Base-by-base conservation (phyloP, 2,329 filamentous ascomycete species). In the Aspergillus fijiensis region DNA sequence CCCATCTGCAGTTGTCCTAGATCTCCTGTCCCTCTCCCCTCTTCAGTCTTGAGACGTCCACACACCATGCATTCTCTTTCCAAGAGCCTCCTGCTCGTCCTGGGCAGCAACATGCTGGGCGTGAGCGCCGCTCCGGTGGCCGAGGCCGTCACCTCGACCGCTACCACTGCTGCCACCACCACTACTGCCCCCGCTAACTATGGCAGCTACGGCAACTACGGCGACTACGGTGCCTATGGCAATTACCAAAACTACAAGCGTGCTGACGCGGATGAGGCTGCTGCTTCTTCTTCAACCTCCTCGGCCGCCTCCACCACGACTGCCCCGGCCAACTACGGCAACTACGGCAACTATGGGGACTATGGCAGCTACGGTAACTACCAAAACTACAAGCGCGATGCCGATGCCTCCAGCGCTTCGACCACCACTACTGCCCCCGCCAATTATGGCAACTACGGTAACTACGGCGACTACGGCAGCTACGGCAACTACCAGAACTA, bases 171-270 rank as follows among this genome's bases (percentile, higher is more conserved):
- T 39, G 55, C 60, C 16, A 49, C 51, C 2, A 51, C 59, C 9
- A 61, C 45, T 1, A 47, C 51, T 3, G 33, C 51, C 33, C 55
- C 59, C 12, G 49, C 53, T 49, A 4, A 31, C 47, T 42, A 64
- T 25, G 63, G 60, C 7, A 42, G 53, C 29, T 64, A 66, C 50
- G 57, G 55, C 5, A 49, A 63, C 39, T 66, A 67, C 39, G 65
- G 61, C 23, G 53, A 64, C 21, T 68, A 67, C 51, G 65, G 63
- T 29, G 14, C 35, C 33, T 59, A 61, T 33, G 55, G 49, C 2
- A 49, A 11, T 19, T 55, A 58, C 35, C 39, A 55, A 16, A 47
- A 31, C 52, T 55, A 55, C 27, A 55, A 55, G 42, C 27, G 53
- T 5, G 53, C 45, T 25, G 53, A 11, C 5, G 53, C 33, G 53